Evolutionary conservation across 305 asterid genomes (phyloP).

Genomic region (Caryopteris hybrid): DNA sequence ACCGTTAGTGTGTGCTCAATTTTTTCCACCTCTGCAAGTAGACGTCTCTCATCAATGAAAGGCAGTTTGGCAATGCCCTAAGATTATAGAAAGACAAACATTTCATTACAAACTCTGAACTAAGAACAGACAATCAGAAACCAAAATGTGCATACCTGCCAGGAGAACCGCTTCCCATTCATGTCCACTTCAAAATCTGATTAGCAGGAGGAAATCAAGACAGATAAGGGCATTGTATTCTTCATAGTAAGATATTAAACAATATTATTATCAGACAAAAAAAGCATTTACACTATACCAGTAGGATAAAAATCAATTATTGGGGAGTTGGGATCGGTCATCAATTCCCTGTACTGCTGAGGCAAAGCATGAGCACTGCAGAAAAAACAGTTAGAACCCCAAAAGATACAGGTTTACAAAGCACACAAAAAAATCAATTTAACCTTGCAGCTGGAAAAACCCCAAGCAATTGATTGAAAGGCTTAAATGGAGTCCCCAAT

Average conservation of each 20-base stretch:
- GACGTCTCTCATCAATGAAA: conserved; percentile 86
- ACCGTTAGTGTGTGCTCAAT: conserved; percentile 92
- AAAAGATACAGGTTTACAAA: not conserved
- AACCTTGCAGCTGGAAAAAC: conserved; percentile 99
- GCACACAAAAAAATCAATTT: conserved; percentile 8
- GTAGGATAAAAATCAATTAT: conserved; percentile 88
- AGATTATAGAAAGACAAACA: not conserved
- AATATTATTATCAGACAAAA: not conserved
- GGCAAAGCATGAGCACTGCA: conserved; percentile 98
- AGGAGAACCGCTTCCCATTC: conserved; percentile 93
- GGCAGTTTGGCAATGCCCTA: conserved; percentile 96
- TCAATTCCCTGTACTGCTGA: conserved; percentile 71
- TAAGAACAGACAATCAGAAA: conserved; percentile 1
- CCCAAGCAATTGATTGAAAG: conserved; percentile 91
- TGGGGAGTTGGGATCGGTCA: conserved; percentile 91
- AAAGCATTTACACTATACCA: conserved; percentile 41
- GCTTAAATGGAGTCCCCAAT: conserved; percentile 93
- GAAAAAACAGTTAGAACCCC: conserved; percentile 29
- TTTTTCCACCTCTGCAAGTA: conserved; percentile 81
- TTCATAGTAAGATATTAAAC: not conserved
- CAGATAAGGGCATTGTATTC: conserved; percentile 2
- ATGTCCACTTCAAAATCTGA: conserved; percentile 97
- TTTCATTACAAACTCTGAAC: not conserved
- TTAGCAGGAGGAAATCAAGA: conserved; percentile 19
- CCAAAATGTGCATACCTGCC: conserved; percentile 61